Evolutionary conservation across 305 asterid genomes (phyloP).

Genomic region (Fraxinus platypoda): DNA sequence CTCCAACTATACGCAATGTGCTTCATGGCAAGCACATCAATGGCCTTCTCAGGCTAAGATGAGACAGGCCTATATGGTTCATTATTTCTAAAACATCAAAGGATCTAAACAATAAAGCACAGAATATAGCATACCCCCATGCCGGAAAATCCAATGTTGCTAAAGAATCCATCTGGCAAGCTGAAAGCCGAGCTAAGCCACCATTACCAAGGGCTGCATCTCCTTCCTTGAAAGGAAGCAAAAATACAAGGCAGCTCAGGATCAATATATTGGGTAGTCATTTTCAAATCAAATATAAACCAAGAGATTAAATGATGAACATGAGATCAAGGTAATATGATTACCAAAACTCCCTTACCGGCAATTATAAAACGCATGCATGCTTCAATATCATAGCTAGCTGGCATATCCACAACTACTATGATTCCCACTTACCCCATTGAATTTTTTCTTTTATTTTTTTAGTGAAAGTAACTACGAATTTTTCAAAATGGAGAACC

Average conservation of each 20-base stretch:
- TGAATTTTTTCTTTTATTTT: neutral
- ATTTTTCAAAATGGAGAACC: neutral
- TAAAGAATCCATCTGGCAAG: slow-evolving; percentile 48
- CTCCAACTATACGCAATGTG: neutral
- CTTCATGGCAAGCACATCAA: neutral
- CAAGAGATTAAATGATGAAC: neutral
- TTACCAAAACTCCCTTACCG: neutral
- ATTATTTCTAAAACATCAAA: neutral
- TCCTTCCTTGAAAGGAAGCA: slow-evolving; percentile 32
- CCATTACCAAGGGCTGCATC: slow-evolving; percentile 53
- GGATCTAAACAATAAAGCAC: neutral
- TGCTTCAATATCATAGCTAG: neutral
- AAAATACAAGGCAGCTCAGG: neutral
- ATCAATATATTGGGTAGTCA: neutral
- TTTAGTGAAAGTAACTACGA: neutral
- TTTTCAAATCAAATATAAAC: neutral
- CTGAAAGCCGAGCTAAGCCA: slow-evolving; percentile 47
- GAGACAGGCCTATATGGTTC: neutral
- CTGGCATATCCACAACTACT: neutral
- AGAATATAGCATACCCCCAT: slow-evolving; percentile 36
- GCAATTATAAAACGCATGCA: neutral
- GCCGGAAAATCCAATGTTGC: slow-evolving; percentile 47
- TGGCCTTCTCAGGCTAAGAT: neutral
- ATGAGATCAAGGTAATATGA: neutral
- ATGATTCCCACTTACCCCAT: neutral